These are phyloP conservation scores for Chlamydomonas sp. DNA, from an alignment of 139 green algal species.

Conservation along the genomic window DNA sequence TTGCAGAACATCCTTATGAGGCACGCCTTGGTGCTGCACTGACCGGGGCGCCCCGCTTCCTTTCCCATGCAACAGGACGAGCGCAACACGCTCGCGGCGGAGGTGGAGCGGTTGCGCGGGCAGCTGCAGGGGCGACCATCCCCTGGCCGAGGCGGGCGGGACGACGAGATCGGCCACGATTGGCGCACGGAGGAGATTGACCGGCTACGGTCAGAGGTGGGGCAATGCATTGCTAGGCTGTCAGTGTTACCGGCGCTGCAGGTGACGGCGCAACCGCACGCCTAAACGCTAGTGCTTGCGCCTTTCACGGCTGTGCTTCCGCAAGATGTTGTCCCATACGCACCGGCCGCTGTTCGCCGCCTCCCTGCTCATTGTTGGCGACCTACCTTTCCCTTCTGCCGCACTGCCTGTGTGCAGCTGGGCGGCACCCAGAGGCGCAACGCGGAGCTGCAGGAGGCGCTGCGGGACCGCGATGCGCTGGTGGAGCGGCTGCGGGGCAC, in stretches of 20 bases:
- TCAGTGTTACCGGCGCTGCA: too few species aligned
- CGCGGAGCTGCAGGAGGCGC: slow-evolving; percentile 11
- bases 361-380: not conserved
- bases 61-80: not conserved
- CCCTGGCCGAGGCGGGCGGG: not conserved
- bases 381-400: not conserved
- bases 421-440: not conserved
- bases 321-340: not conserved
- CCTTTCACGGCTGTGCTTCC: too few species aligned
- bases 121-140: not conserved
- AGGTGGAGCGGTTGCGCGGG: slow-evolving; percentile 24
- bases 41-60: not conserved
- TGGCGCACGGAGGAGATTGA: slow-evolving; percentile 37
- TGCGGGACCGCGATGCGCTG: slow-evolving; percentile 12
- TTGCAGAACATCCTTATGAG: too few species aligned
- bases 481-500: not conserved
- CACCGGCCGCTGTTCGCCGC: not conserved
- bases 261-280: too few species aligned
- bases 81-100: not conserved
- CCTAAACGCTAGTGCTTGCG: too few species aligned
- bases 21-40: too few species aligned
- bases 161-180: not conserved
- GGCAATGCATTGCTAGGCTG: not conserved
- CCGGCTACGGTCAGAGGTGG: slow-evolving; percentile 23
- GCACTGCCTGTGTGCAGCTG: not conserved